Percentiles rank a stretch among this genome's conserved stretches.
Conservation (phyloP, 441 rosid species). For the Populus hybrid region DNA sequence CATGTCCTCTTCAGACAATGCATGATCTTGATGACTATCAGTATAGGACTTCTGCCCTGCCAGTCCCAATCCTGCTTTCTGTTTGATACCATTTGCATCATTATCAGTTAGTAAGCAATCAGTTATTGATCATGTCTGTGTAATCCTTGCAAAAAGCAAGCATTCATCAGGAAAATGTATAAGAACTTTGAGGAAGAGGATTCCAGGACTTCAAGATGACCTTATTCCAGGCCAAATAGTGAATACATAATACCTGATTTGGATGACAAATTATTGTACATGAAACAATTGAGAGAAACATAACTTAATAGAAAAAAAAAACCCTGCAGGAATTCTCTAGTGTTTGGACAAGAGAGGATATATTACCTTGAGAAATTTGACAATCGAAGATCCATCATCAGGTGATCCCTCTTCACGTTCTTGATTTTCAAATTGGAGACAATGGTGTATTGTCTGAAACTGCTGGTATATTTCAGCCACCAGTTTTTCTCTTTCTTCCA, state of each 20-base stretch:
- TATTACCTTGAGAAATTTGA: not conserved
- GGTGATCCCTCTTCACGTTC: not conserved
- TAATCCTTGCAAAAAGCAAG: not conserved
- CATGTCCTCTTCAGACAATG: too few species aligned
- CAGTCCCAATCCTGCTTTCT: not conserved
- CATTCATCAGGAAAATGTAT: not conserved
- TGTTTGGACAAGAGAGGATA: not conserved
- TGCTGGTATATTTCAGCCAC: slow-evolving; percentile 27
- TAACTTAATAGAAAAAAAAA: too few species aligned
- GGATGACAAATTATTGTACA: too few species aligned
- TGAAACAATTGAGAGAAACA: too few species aligned
- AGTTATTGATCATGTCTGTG: not conserved
- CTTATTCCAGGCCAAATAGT: too few species aligned
- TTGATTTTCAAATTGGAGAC: slow-evolving; percentile 8
- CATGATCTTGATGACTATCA: too few species aligned
- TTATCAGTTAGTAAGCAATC: not conserved
- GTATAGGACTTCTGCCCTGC: not conserved
- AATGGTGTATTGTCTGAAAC: slow-evolving; percentile 25
- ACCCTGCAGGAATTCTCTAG: not conserved
- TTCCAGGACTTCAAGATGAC: too few species aligned
- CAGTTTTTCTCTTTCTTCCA: slow-evolving; percentile 31
- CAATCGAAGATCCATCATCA: not conserved
- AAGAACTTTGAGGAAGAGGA: not conserved
- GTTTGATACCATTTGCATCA: not conserved
- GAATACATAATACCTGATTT: too few species aligned